Evolutionary conservation across 2,329 filamentous ascomycete species (phyloP).

Genomic region (Knoxdaviesia proteae): DNA sequence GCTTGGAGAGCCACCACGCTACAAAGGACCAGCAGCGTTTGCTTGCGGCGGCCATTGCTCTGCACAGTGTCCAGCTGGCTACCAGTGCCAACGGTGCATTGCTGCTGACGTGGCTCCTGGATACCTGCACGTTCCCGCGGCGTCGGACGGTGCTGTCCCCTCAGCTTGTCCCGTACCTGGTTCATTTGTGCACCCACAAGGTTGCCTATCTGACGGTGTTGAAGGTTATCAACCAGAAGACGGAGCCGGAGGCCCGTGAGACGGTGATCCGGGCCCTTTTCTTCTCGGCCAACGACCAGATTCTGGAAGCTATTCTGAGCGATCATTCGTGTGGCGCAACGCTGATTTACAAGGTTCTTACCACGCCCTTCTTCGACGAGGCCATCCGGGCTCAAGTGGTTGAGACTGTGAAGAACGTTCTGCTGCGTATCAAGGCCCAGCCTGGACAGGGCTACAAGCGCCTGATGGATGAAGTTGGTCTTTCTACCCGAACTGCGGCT

Average conservation of each 20-base stretch:
- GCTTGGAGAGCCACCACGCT: slow-evolving; percentile 84
- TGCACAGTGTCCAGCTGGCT: slow-evolving; percentile 88
- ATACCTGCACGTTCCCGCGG: slow-evolving; percentile 89
- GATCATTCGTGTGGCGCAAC: slow-evolving; percentile 88
- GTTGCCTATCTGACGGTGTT: slow-evolving; percentile 92
- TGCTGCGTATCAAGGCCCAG: slow-evolving; percentile 78
- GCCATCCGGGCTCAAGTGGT: slow-evolving; percentile 70
- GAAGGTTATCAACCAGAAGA: slow-evolving; percentile 96
- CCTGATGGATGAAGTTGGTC: slow-evolving; percentile 91
- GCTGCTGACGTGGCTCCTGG: slow-evolving; percentile 89
- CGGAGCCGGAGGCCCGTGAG: slow-evolving; percentile 80
- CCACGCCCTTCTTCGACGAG: slow-evolving; percentile 93
- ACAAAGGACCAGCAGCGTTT: slow-evolving; percentile 91
- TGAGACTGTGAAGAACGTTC: slow-evolving; percentile 76
- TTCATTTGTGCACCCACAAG: slow-evolving; percentile 95
- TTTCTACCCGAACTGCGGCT: slow-evolving; percentile 43
- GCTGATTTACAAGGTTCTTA: slow-evolving; percentile 94
- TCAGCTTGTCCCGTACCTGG: slow-evolving; percentile 75
- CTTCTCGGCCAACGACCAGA: slow-evolving; percentile 71
- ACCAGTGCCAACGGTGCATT: slow-evolving; percentile 92
- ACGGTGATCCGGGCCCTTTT: slow-evolving; percentile 79
- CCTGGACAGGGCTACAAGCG: slow-evolving; percentile 94
- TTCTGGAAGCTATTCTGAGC: slow-evolving; percentile 72
- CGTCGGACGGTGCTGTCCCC: slow-evolving; percentile 83
- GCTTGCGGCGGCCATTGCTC: slow-evolving; percentile 82